Evolutionary conservation across 73 alveolate genomes (phyloP), one percentile per base, ranked within the genome.

Genomic region (Paramecium biaurelia): DNA sequence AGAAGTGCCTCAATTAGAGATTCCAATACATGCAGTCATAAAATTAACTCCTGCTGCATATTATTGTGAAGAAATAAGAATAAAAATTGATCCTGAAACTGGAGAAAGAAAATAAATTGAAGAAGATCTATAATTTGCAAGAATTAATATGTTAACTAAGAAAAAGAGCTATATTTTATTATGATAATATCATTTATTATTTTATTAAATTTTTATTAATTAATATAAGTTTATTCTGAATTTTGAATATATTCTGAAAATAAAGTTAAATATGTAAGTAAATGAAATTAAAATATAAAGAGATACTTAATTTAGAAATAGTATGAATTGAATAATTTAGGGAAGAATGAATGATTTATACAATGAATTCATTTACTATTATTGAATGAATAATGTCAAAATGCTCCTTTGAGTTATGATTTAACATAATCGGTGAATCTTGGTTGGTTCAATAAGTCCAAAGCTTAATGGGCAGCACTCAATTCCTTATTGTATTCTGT

Each of bases 1-100:
- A 68, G 63, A 72, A 18, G 89, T 93, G 15, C 96, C 96, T 12
- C 35, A 70, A 67, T 49, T 93, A 15, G 87, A 89, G 8, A 92
- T 93, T 20, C 96, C 96, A 7, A 74, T 93, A 5, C 96, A 93
- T 63, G 70, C 89, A 23, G 30, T 93, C 1, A 89, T 93, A 23
- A 93, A 89, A 34, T 53, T 93, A 28, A 93, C 47, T 56, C 93
- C 93, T 11, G 67, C 63, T 1, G 72, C 93, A 32, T 85, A 85
- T 85, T 37, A 24, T 20, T 57, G 85, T 21, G 70, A 85, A 20
- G 93, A 85, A 15, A 26, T 38, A 20, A 85, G 93, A 85, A 85
- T 67, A 2, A 59, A 37, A 28, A 59, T 85, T 18, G 93, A 85
- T 67, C 85, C 85, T 7, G 58, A 28, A 56, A 85, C 93, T 9